Percentiles rank a stretch among this genome's conserved stretches.
phyloP scores from a whole-genome alignment of 495 filamentous ascomycete species.

The Tuber calosporum region DNA sequence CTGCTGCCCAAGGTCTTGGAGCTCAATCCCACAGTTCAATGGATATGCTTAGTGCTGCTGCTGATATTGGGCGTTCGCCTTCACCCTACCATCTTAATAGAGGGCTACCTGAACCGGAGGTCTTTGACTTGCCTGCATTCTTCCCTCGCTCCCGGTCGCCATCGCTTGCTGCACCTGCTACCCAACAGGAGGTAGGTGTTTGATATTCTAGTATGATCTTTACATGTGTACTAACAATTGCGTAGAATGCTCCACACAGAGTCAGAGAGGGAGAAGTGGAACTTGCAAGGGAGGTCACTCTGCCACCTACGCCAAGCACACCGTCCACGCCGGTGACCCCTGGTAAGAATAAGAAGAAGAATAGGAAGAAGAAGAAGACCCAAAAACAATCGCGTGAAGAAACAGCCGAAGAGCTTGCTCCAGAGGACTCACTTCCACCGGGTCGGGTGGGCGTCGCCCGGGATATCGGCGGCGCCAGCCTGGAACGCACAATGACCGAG shows the following conservation, averaged over 20 bases:
- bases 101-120: not conserved
- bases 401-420: not conserved
- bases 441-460: not conserved
- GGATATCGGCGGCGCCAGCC: not conserved
- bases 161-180: not conserved
- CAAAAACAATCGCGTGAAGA: not conserved
- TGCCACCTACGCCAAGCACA: not conserved
- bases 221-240: not conserved
- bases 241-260: not conserved
- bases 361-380: not conserved
- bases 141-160: not conserved
- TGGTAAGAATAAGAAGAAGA: not conserved
- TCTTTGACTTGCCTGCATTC: constrained; percentile 2
- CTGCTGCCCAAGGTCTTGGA: not conserved
- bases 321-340: not conserved
- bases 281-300: not conserved
- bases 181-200: not conserved
- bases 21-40: not conserved
- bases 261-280: not conserved
- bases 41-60: not conserved
- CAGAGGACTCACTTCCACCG: not conserved
- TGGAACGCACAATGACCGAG: not conserved
- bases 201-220: not conserved
- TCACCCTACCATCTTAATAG: not conserved
- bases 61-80: constrained; percentile 3